These are phyloP conservation scores for Fagopyrum esculentum DNA, from an alignment of 148 eudicot species.

Conservation along the genomic window DNA sequence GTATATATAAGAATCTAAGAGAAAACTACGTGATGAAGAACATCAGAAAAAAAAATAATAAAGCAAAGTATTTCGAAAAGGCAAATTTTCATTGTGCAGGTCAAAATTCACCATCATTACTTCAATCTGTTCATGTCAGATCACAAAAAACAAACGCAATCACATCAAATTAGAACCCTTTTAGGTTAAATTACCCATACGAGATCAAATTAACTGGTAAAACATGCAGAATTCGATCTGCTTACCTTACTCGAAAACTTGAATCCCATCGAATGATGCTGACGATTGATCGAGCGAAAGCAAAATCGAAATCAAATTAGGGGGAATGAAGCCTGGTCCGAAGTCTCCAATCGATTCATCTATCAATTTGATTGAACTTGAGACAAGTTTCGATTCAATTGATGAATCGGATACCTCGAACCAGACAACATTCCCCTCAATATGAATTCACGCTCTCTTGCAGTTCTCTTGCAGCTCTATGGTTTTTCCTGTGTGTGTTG, in stretches of 20 bases:
- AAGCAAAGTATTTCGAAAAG: neutral
- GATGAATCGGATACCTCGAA: constrained; percentile 3
- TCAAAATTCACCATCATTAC: constrained; percentile 12
- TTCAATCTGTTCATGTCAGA: constrained; percentile 12
- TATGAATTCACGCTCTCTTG: neutral
- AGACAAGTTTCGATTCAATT: neutral
- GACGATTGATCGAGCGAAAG: neutral
- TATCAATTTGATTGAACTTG: neutral
- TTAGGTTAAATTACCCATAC: neutral
- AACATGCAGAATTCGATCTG: neutral
- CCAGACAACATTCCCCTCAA: constrained; percentile 20
- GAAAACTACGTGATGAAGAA: neutral
- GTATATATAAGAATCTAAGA: neutral
- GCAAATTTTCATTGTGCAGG: neutral
- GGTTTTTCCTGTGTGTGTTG: neutral
- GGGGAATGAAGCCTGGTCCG: constrained; percentile 16
- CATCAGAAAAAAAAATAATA: neutral
- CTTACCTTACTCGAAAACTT: neutral
- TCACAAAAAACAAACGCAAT: neutral
- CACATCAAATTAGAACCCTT: neutral
- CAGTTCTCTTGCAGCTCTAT: neutral
- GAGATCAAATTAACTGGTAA: no score
- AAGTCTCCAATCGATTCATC: neutral
- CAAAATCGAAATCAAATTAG: neutral
- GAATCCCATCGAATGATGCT: neutral